Conservation (phyloP, 441 rosid species). For the Euphorbia celastroides region DNA sequence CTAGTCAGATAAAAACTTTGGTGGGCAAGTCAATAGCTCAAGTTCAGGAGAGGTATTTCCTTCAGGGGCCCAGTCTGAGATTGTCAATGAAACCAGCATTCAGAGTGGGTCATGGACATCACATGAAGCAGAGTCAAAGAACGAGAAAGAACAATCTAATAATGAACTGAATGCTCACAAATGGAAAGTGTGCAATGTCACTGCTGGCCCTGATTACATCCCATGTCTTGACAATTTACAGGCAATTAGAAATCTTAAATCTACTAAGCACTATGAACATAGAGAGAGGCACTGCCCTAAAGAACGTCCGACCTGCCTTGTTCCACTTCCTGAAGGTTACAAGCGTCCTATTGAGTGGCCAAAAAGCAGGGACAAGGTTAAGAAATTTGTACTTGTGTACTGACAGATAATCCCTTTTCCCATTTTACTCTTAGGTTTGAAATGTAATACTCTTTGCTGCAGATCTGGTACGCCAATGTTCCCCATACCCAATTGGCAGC, state of each 20-base stretch:
- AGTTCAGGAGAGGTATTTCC: constrained; percentile 52
- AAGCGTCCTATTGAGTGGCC: constrained; percentile 80
- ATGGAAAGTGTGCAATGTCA: constrained; percentile 84
- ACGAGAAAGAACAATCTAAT: constrained; percentile 66
- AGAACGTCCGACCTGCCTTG: constrained; percentile 80
- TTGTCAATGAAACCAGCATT: constrained; percentile 60
- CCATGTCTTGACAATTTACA: constrained; percentile 90
- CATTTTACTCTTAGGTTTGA: constrained; percentile 9
- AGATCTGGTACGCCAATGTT: constrained; percentile 91
- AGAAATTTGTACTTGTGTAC: constrained; percentile 5
- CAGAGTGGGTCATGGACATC: constrained; percentile 78
- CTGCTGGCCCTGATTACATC: constrained; percentile 83
- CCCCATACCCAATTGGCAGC: constrained; percentile 87
- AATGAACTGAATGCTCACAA: constrained; percentile 32
- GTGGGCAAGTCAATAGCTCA: constrained; percentile 38
- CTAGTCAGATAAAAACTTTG: constrained; percentile 31
- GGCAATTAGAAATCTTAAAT: constrained; percentile 62
- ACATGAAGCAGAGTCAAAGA: constrained; percentile 80
- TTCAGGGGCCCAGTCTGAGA: constrained; percentile 75
- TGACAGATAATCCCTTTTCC: neutral
- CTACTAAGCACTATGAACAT: constrained; percentile 91
- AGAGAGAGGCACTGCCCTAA: constrained; percentile 96
- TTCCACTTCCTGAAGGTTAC: constrained; percentile 83
- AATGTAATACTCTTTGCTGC: constrained; percentile 19
- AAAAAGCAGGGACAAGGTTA: constrained; percentile 86